Percentiles rank a stretch among this genome's conserved stretches.
These are phyloP conservation scores for Daedaleopsis sinensis DNA, from an alignment of 768 basidiomycete species.

Conservation along the genomic window DNA sequence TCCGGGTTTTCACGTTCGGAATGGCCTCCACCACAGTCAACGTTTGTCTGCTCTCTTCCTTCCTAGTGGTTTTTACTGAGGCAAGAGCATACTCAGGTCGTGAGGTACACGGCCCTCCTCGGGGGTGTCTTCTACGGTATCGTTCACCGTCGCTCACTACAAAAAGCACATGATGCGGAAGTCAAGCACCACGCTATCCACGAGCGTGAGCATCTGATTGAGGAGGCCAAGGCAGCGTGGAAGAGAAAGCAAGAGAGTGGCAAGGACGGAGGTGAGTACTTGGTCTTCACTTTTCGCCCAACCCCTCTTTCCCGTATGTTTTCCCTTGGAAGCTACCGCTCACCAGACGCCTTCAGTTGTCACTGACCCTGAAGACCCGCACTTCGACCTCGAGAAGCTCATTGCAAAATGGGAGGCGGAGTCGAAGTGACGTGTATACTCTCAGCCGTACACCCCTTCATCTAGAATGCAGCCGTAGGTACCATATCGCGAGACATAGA, in stretches of 20 bases:
- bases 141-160: conserved; percentile 88
- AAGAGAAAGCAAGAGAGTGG: conserved; percentile 70
- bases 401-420: conserved; percentile 75
- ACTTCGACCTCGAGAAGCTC: conserved; percentile 94
- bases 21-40: conserved; percentile 82
- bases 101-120: conserved; percentile 89
- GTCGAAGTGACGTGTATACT: conserved; percentile 33
- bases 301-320: background rate
- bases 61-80: background rate
- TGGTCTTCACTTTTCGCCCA: background rate
- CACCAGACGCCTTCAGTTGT: conserved; percentile 57
- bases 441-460: conserved; percentile 6
- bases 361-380: conserved; percentile 92
- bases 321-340: conserved; percentile 10
- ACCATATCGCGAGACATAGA: background rate
- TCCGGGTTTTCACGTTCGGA: conserved; percentile 12
- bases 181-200: conserved; percentile 76
- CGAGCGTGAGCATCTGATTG: conserved; percentile 74
- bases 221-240: conserved; percentile 90
- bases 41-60: conserved; percentile 45
- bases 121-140: conserved; percentile 91
- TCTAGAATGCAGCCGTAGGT: conserved; percentile 16
- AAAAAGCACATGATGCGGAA: conserved; percentile 75
- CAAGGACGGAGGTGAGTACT: conserved; percentile 56
- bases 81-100: conserved; percentile 53